Evolutionary conservation across 257 asterid species (phyloP), one percentile per base, ranked within the genome.

Genomic region (Echium plantagineum): DNA sequence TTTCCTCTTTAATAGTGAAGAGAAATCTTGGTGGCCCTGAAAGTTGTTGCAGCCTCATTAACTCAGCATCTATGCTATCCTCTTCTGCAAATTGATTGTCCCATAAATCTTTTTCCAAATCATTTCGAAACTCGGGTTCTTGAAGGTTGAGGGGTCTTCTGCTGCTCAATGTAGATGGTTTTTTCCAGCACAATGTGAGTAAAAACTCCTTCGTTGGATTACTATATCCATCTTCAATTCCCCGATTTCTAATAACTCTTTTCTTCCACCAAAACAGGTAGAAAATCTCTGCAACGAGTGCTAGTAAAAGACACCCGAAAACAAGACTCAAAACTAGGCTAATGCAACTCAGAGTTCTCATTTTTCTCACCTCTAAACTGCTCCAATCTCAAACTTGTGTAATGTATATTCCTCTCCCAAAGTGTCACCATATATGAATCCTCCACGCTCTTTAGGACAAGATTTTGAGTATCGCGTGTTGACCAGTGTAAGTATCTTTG

Each of bases 1-100:
- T 81, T 72, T 86, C 95, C 51, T 86, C 95, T 52, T 79, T 75
- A 60, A 86, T 86, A 35, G 95, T 79, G 79, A 81, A 86, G 60
- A 86, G 88, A 56, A 83, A 81, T 60, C 95, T 71, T 1, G 91
- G 79, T 2, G 78, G 79, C 1, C 76, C 81, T 4, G 71, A 71
- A 4, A 76, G 63, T 20, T 55, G 68, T 10, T 74, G 78, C 55
- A 66, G 66, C 30, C 70, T 68, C 58, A 74, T 49, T 2, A 74
- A 49, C 22, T 77, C 83, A 32, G 32, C 49, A 0, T 69, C 79
- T 65, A 58, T 63, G 48, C 9, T 12, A 1, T 73, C 73, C 53
- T 65, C 69, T 53, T 65, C 72, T 19, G 61, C 81, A 48, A 59
- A 77, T 35, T 82, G 70, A 8, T 58, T 75, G 58, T 62, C 52